A percentile compares a stretch with the other conserved stretches of the same genome.
phyloP scores from a whole-genome alignment of 129 eudicot species.

The Flaveria sonorensis region DNA sequence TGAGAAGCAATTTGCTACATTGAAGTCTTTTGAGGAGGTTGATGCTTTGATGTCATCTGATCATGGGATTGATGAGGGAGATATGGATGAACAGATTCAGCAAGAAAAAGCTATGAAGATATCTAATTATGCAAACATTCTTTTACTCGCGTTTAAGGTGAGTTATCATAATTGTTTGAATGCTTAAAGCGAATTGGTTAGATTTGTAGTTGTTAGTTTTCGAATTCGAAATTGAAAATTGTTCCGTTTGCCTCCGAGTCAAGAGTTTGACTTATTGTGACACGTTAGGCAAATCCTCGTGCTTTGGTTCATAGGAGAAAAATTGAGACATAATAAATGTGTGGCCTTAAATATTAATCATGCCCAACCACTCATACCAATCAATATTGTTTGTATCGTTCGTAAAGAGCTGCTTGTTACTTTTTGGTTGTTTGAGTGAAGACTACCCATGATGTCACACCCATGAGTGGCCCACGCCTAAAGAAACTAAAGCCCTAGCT shows the following conservation, averaged over 20 bases:
- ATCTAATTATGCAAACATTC: constrained; percentile 74
- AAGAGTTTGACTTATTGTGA: too few relatives aligned
- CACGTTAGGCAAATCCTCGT: too few relatives aligned
- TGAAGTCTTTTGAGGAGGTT: constrained; percentile 76
- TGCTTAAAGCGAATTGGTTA: too few relatives aligned
- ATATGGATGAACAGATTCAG: constrained; percentile 60
- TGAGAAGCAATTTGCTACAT: constrained; percentile 68
- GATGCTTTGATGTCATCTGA: constrained; percentile 57
- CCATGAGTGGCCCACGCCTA: neutral
- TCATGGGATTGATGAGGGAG: constrained; percentile 45
- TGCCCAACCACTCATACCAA: neutral
- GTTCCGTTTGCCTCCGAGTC: too few relatives aligned
- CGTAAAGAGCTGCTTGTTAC: too few relatives aligned
- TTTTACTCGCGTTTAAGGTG: constrained; percentile 85
- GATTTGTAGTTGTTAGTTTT: too few relatives aligned
- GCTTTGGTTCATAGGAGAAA: too few relatives aligned
- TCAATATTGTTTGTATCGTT: neutral
- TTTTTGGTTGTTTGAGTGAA: neutral
- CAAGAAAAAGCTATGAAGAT: constrained; percentile 88
- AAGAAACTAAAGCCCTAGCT: too few relatives aligned
- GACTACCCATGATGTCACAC: neutral
- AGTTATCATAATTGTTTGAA: too few relatives aligned
- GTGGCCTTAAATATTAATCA: neutral
- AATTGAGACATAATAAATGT: too few relatives aligned
- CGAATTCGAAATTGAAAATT: too few relatives aligned